Evolutionary conservation across 1,284 basidiomycete genomes (phyloP), one percentile per base, ranked within the genome.

Genomic region (Rhodotorula sp.): DNA sequence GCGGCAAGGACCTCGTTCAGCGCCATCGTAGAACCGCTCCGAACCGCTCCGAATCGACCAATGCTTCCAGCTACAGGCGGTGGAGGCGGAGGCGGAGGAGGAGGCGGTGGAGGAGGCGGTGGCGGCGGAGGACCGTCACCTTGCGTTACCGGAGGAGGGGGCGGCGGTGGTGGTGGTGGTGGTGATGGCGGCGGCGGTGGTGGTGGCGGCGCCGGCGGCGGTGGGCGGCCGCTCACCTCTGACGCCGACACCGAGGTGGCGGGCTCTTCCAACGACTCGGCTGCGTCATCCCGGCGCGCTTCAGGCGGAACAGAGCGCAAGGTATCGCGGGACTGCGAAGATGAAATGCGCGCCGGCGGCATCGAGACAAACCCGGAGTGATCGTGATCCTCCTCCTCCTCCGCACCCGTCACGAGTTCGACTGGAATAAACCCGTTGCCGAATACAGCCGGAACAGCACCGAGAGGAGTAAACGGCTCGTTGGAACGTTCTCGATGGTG

Each of bases 31-130:
- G 67, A 54, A n/a, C 20, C 62, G 24, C 51, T 62, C 29, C 54
- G 54, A 42, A 62, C 62, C 14, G 62, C 53, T 44, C 69, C 61
- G 44, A 73, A 59, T 8, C 82, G 79, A 4, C 81, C 76, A 26
- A 81, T 37, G 3, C 26, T 26, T 6, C 53, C 53, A 4, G 64
- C 60, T 30, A 77, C 71, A 24, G 73, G 64, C 3, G 79, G 72
- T 3, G 77, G 72, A 6, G 65, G 71, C 24, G 62, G 64, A 14
- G 67, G 60, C 26, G 73, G 68, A 3, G 65, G 64, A 12, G 68
- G 57, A 6, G 70, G 49, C 22, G 65, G 62, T 57, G 70, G 60
- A 6, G 59, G 66, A 22, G 65, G 62, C 10, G 62, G 67, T 8
- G 49, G 64, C 2, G 48, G 60, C 0, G 59, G 55, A n/a, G 64